Conservation (phyloP, 306 rosid species). For the Dalbergia cochinchinensis region DNA sequence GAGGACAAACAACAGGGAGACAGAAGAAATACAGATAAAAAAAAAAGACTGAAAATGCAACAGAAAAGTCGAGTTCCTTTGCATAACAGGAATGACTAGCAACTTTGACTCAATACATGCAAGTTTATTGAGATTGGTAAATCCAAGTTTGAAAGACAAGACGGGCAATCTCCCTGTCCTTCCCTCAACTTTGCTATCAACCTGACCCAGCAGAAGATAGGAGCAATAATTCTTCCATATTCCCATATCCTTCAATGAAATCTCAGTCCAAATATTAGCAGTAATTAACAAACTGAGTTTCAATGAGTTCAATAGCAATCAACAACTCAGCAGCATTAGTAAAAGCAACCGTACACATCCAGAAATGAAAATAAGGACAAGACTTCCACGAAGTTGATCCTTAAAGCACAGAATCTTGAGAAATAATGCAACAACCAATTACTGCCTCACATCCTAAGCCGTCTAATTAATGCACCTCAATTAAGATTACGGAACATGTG, state of each 20-base stretch:
- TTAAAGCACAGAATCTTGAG: not conserved
- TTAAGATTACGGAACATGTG: slow-evolving; percentile 23
- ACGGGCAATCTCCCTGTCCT: not conserved
- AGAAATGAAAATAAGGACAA: slow-evolving; percentile 20
- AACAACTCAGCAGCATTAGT: slow-evolving; percentile 10
- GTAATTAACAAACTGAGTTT: not conserved
- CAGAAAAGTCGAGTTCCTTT: slow-evolving; percentile 20
- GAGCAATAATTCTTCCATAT: slow-evolving; percentile 5
- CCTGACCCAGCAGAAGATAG: not conserved
- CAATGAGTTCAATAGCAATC: not conserved
- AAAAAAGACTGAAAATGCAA: not conserved
- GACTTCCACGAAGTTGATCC: not conserved
- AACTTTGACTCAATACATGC: not conserved
- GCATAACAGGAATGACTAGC: slow-evolving; percentile 13
- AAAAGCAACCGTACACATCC: slow-evolving; percentile 1
- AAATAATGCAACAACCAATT: not conserved
- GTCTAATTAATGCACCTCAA: not conserved
- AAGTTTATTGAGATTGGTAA: not conserved
- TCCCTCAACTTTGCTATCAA: slow-evolving; percentile 24
- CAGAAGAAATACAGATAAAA: not conserved
- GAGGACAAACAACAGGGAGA: slow-evolving; percentile 21
- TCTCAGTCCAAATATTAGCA: slow-evolving; percentile 2
- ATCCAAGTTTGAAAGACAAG: slow-evolving; percentile 22
- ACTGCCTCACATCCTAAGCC: not conserved
- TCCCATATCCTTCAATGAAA: slow-evolving; percentile 2